Base-by-base conservation (phyloP, 306 rosid genomes). In the Quercus robur region DNA sequence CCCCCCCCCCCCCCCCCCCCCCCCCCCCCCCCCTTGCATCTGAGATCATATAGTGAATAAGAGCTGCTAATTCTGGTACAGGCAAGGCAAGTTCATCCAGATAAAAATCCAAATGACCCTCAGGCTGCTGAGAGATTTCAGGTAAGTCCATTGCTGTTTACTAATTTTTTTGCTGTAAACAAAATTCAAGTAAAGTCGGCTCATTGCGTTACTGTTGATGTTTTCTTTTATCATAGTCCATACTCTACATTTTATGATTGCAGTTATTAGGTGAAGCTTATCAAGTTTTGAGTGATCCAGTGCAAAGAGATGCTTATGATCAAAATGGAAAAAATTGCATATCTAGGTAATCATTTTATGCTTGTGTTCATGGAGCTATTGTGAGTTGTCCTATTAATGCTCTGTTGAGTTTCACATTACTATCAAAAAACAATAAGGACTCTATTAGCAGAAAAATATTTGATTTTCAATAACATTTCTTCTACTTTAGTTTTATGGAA, bases 1-100 rank as follows among this genome's bases (percentile, higher is more conserved):
- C n/a, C n/a, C n/a, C n/a, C n/a, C n/a, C n/a, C n/a, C n/a, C n/a
- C n/a, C n/a, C n/a, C n/a, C n/a, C n/a, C n/a, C n/a, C n/a, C n/a
- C n/a, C n/a, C n/a, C n/a, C n/a, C n/a, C n/a, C 19, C 44, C 31
- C 70, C 59, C 0, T 6, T 1, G 51, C 31, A 1, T 31, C n/a
- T 57, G 1, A 61, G 77, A 55, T 25, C 3, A 30, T 55, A 18
- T 19, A 44, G 49, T 64, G 25, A 41, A 3, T 41, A 41, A 18
- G 13, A 62, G n/a, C 49, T 74, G 6, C 10, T 66, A 56, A 31
- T 84, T 13, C 56, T 64, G 62, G 35, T 75, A 11, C 82, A 95
- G 99, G 99, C 99, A 58, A 90, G 89, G 89, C 96, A 84, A 90
- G 97, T 93, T 76, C 99, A 95, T 91, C 99, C 98, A 0, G 99